These are phyloP conservation scores for Penicillium sclerotiorum DNA, from an alignment of 2,329 filamentous ascomycete species.

Conservation along the genomic window DNA sequence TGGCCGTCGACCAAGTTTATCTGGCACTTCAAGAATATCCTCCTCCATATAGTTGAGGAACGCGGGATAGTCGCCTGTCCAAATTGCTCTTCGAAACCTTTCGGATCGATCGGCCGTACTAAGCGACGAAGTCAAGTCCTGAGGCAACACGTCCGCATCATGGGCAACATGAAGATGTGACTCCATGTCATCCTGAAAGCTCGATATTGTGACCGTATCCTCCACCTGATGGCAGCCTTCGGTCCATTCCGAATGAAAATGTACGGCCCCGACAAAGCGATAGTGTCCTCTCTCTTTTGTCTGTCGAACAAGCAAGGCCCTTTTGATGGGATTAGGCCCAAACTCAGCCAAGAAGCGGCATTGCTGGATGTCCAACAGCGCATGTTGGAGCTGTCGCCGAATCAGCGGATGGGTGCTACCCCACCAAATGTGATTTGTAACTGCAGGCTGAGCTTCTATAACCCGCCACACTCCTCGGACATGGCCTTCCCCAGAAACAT, in stretches of 20 bases:
- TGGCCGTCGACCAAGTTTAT: constrained; percentile 1
- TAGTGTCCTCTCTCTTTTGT: not conserved
- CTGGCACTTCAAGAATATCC: not conserved
- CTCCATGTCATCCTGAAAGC: not conserved
- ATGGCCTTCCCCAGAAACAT: not conserved
- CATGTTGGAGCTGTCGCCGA: not conserved
- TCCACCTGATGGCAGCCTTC: not conserved
- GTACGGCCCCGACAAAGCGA: constrained; percentile 1
- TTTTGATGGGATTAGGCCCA: not conserved
- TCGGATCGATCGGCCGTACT: not conserved
- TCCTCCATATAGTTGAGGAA: not conserved
- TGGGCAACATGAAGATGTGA: not conserved
- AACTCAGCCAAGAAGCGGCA: constrained; percentile 1
- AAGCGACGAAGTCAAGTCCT: not conserved
- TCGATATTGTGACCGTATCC: not conserved
- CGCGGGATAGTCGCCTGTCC: not conserved
- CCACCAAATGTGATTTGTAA: not conserved
- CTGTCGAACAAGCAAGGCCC: constrained; percentile 4
- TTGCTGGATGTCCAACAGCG: not conserved
- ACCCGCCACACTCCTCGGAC: constrained; percentile 1
- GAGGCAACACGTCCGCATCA: not conserved
- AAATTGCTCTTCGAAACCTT: not conserved
- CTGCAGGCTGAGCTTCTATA: not conserved
- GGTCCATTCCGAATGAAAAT: not conserved
- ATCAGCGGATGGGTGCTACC: constrained; percentile 1